A percentile compares a stretch with the other conserved stretches of the same genome.
Evolutionary conservation across 1,284 basidiomycete genomes (phyloP).

Genomic region (Malassezia sp.): DNA sequence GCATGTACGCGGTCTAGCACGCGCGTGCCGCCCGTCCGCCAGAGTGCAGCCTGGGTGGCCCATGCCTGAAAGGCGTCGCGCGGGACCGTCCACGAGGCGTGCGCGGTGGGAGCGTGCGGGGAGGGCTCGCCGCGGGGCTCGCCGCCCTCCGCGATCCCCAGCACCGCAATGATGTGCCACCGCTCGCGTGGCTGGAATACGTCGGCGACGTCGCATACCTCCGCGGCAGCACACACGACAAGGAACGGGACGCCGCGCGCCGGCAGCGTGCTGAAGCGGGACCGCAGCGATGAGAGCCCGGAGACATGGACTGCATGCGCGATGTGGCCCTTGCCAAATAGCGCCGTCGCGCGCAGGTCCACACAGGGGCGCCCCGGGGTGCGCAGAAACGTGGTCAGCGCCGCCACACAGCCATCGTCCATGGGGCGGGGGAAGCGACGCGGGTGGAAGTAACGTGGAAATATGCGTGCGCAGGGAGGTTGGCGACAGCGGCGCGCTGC

Average conservation of each 20-base stretch:
- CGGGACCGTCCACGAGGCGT: neutral
- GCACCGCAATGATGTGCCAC: conserved; percentile 6
- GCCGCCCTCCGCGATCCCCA: neutral
- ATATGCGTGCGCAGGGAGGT: too few relatives aligned
- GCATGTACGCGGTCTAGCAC: too few relatives aligned
- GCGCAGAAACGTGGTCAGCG: neutral
- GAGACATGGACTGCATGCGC: conserved; percentile 4
- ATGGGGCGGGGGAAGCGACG: too few relatives aligned
- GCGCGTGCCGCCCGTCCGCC: neutral
- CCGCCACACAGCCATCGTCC: too few relatives aligned
- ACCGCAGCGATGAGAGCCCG: neutral
- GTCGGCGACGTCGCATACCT: neutral
- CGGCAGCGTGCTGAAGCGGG: conserved; percentile 15
- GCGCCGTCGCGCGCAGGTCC: conserved; percentile 5
- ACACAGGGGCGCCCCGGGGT: conserved; percentile 1
- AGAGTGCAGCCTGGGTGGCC: too few relatives aligned
- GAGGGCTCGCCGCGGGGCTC: neutral
- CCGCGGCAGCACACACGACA: conserved; percentile 5
- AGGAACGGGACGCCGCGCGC: conserved; percentile 9
- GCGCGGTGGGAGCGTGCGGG: too few relatives aligned
- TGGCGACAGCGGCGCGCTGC: too few relatives aligned
- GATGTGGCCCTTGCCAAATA: conserved; percentile 7
- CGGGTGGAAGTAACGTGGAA: too few relatives aligned
- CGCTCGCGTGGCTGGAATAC: conserved; percentile 12
- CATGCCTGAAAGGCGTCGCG: neutral